Base-by-base conservation (phyloP, 2,329 filamentous ascomycete genomes). In the Cytospora piceae region DNA sequence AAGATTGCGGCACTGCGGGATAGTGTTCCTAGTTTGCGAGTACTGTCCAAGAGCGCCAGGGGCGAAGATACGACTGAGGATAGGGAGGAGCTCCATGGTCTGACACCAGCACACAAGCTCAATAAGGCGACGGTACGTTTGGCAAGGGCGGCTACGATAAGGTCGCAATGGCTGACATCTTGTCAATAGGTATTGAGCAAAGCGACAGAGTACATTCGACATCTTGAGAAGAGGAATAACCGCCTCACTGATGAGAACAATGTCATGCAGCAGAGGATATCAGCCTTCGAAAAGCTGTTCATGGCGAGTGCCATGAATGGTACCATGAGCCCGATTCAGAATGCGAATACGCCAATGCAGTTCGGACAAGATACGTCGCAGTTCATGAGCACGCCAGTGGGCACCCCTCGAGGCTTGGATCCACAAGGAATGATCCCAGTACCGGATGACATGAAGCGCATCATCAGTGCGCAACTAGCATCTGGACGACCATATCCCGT, bases 1-100 rank as follows among this genome's bases (percentile, higher is more conserved):
- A 98, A 98, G 81, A 98, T 98, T 72, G 91, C 93, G 55, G 93
- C 94, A 66, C 81, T 98, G 68, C 86, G 94, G 71, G 93, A 97
- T 76, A 96, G 93, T 73, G 93, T 98, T 17, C 94, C 94, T 2
- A 96, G 92, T 76, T 81, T 98, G 65, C 88, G 94, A 58, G 91
- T 93, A 71, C 92, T 94, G 86, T 88, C 88, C 46, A 92, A 91
- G 79, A 90, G 85, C 71, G 85, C 85, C 57, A 81, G 81, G 65
- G 89, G 87, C 49, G 89, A 90, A 72, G 89, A 92, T 69, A 82
- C 88, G 0, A 87, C 86, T 0, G 89, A 89, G 67, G 92, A 94
- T 70, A 87, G 90, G 42, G 92, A 96, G 70, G 92, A 95, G 65
- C 83, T 90, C 20, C 89, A 96, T 71, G 93, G 93, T 60, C 81